phyloP scores from a whole-genome alignment of 2,329 filamentous ascomycete species.

The Truncatella angustata region DNA sequence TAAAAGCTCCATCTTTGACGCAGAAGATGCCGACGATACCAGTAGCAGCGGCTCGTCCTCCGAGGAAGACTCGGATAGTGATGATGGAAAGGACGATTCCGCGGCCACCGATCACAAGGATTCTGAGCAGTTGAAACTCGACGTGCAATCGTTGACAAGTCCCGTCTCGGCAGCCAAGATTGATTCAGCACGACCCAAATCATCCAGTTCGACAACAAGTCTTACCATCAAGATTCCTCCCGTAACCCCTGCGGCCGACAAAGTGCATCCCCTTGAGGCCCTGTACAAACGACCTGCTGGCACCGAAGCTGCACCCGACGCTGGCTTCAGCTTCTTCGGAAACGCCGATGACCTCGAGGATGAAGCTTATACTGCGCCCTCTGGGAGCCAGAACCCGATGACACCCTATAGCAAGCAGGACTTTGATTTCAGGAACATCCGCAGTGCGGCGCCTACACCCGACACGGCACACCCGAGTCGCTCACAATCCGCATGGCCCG shows the following conservation, averaged over 20 bases:
- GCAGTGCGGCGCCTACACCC: conserved; percentile 90
- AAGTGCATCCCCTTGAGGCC: conserved; percentile 84
- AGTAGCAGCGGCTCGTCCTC: conserved; percentile 36
- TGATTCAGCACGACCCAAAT: conserved; percentile 42
- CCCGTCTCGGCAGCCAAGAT: conserved; percentile 22
- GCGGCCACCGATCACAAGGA: no score
- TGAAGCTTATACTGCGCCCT: conserved; percentile 17
- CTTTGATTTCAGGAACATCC: conserved; percentile 68
- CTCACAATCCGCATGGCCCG: conserved; percentile 51
- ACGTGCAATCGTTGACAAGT: conserved; percentile 10
- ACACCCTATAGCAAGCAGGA: conserved; percentile 84
- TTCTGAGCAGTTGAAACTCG: no score
- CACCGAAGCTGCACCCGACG: conserved; percentile 36
- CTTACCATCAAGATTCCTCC: conserved; percentile 57
- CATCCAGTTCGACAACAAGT: conserved; percentile 47
- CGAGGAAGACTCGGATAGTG: conserved; percentile 17
- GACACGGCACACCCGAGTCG: conserved; percentile 80
- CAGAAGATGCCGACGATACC: conserved; percentile 19
- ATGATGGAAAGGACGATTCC: not conserved
- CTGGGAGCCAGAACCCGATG: conserved; percentile 54
- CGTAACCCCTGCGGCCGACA: conserved; percentile 39
- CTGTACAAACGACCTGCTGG: conserved; percentile 75
- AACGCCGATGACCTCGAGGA: conserved; percentile 46
- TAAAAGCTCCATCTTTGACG: no score
- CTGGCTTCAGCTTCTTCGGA: conserved; percentile 77